phyloP scores from a whole-genome alignment of 352 stramenopile species.

The Pythium aquatile region DNA sequence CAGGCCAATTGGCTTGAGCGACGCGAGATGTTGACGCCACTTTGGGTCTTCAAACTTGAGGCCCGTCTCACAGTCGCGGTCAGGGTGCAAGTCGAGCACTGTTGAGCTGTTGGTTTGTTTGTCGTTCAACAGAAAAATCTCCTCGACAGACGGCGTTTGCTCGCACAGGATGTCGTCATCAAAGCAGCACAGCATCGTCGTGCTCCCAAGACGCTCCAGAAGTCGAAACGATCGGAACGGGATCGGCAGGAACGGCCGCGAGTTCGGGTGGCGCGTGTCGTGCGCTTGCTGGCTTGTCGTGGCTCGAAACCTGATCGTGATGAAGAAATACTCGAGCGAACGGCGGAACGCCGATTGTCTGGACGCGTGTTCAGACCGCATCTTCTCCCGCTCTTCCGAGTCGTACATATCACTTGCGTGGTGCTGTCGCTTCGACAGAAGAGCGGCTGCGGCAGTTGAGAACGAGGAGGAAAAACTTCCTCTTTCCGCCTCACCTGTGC shows the following conservation, averaged over 20 bases:
- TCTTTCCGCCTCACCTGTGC: background rate
- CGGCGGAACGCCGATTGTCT: conserved; percentile 58
- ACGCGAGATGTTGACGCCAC: conserved; percentile 75
- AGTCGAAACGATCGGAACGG: conserved; percentile 78
- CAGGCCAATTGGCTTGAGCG: conserved; percentile 78
- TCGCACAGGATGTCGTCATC: conserved; percentile 87
- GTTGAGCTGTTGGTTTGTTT: conserved; percentile 52
- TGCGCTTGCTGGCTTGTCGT: conserved; percentile 56
- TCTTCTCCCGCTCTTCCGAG: conserved; percentile 79
- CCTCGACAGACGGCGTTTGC: conserved; percentile 71
- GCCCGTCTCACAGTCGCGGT: conserved; percentile 68
- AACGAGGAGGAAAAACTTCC: background rate
- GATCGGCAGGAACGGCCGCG: conserved; percentile 42
- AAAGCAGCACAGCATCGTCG: conserved; percentile 88
- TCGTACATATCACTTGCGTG: conserved; percentile 70
- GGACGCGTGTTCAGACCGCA: conserved; percentile 69
- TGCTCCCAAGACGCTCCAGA: conserved; percentile 76
- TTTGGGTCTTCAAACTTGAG: conserved; percentile 87
- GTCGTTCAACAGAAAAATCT: conserved; percentile 84
- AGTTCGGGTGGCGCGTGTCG: conserved; percentile 21
- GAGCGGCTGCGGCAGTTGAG: conserved; percentile 4
- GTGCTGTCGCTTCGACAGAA: conserved; percentile 14
- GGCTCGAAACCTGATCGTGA: conserved; percentile 65
- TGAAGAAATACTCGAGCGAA: conserved; percentile 73
- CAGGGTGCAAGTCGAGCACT: conserved; percentile 77